Conservation (phyloP, 192 early-diverging fungal species). For the Obelidium mucronatum region DNA sequence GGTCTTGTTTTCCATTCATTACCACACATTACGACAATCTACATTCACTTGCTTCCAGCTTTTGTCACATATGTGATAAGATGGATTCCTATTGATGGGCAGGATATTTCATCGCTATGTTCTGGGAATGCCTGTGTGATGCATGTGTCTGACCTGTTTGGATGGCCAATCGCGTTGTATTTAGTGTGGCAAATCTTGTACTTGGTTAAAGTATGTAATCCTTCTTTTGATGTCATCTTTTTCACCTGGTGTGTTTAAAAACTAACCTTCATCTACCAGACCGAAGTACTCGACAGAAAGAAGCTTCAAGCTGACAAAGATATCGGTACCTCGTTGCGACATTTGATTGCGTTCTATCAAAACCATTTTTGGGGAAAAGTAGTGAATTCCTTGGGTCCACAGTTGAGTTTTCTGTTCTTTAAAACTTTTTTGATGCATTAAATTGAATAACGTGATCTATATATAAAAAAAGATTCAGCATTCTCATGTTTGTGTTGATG, state of each 20-base stretch:
- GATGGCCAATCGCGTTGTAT: slow-evolving; percentile 12
- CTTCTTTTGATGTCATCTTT: not conserved
- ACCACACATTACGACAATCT: slow-evolving; percentile 19
- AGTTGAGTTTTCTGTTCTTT: not conserved
- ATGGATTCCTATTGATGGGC: slow-evolving; percentile 12
- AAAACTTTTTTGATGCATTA: too few species aligned
- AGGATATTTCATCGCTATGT: not conserved
- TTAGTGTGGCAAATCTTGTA: slow-evolving; percentile 27
- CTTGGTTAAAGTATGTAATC: slow-evolving; percentile 20
- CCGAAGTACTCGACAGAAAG: slow-evolving; percentile 19
- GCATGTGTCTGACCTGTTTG: not conserved
- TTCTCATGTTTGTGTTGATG: slow-evolving; percentile 30
- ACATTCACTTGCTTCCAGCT: slow-evolving; percentile 29
- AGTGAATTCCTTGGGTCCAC: slow-evolving; percentile 1
- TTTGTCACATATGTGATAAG: slow-evolving; percentile 26
- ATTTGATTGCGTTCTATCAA: not conserved
- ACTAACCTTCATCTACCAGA: too few species aligned
- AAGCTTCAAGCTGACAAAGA: slow-evolving; percentile 13
- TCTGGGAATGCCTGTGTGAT: not conserved
- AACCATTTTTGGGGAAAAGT: slow-evolving; percentile 14
- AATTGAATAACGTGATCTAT: too few species aligned
- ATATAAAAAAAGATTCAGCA: too few species aligned
- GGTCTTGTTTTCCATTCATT: slow-evolving; percentile 35
- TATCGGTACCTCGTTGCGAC: slow-evolving; percentile 24
- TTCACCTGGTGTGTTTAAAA: too few species aligned